Conservation (phyloP, 2,329 filamentous ascomycete genomes). For the Ophiostoma sp. region DNA sequence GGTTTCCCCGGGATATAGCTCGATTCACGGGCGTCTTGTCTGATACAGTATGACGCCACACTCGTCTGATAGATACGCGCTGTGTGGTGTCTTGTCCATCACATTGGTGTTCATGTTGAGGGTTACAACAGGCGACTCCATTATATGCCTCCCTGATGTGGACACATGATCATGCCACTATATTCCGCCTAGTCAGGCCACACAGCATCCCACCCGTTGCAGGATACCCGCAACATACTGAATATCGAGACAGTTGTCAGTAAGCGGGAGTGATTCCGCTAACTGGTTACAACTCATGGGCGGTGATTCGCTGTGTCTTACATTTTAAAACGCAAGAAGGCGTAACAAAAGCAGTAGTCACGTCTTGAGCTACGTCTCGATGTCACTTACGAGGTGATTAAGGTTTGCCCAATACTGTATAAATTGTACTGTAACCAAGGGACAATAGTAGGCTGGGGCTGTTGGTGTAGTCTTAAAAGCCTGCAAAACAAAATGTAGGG, state of each 20-base stretch:
- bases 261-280: not conserved
- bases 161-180: not conserved
- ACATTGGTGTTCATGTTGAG: not conserved
- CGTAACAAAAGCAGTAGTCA: not conserved
- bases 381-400: too few relatives aligned
- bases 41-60: not conserved
- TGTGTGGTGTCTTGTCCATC: not conserved
- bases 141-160: not conserved
- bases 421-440: too few relatives aligned
- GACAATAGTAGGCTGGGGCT: too few relatives aligned
- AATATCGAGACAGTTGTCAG: not conserved
- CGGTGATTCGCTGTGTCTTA: not conserved
- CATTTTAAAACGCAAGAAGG: not conserved
- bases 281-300: not conserved
- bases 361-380: not conserved
- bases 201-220: not conserved
- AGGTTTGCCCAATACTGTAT: too few relatives aligned
- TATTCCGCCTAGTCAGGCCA: not conserved
- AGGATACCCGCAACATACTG: not conserved
- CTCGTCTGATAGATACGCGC: not conserved
- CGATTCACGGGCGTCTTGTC: not conserved
- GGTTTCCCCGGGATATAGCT: not conserved
- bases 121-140: not conserved
- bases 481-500: not conserved
- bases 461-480: too few relatives aligned